A percentile compares a stretch with the other conserved stretches of the same genome.
Conservation (phyloP, 352 stramenopile genomes). For the Phytophthora crassamura region DNA sequence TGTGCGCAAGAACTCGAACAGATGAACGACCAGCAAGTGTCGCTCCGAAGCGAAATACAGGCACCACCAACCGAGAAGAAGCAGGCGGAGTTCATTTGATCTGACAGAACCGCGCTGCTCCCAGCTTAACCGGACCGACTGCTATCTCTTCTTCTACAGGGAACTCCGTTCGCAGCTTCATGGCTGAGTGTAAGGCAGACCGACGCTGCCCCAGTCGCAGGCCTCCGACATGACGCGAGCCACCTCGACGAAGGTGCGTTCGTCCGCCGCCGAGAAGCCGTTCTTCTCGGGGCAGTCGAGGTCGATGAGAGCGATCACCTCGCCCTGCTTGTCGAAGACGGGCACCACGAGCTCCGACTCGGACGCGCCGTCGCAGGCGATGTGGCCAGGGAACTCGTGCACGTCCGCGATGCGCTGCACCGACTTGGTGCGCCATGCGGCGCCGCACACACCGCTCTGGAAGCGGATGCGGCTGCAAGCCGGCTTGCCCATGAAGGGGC, state of each 20-base stretch:
- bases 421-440: slow-evolving; percentile 64
- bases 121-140: background rate
- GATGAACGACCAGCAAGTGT: slow-evolving; percentile 1
- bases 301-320: slow-evolving; percentile 80
- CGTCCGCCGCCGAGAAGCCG: slow-evolving; percentile 77
- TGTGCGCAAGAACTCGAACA: slow-evolving; percentile 1
- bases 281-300: slow-evolving; percentile 76
- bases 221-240: slow-evolving; percentile 59
- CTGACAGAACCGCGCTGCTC: slow-evolving; percentile 8
- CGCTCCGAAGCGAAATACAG: no score
- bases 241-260: slow-evolving; percentile 70
- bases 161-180: slow-evolving; percentile 5
- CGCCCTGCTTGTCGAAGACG: slow-evolving; percentile 64
- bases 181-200: slow-evolving; percentile 57
- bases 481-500: slow-evolving; percentile 84
- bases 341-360: slow-evolving; percentile 86
- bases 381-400: slow-evolving; percentile 81
- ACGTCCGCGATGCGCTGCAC: slow-evolving; percentile 81
- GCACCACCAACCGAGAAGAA: background rate
- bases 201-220: slow-evolving; percentile 74
- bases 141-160: no score
- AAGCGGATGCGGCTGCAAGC: slow-evolving; percentile 84
- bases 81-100: slow-evolving; percentile 26
- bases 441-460: slow-evolving; percentile 76
- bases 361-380: slow-evolving; percentile 82